Percentiles rank a stretch among this genome's conserved stretches.
These are phyloP conservation scores for Metschnikowia cubensis DNA, from an alignment of 805 yeast genomes.

Conservation along the genomic window DNA sequence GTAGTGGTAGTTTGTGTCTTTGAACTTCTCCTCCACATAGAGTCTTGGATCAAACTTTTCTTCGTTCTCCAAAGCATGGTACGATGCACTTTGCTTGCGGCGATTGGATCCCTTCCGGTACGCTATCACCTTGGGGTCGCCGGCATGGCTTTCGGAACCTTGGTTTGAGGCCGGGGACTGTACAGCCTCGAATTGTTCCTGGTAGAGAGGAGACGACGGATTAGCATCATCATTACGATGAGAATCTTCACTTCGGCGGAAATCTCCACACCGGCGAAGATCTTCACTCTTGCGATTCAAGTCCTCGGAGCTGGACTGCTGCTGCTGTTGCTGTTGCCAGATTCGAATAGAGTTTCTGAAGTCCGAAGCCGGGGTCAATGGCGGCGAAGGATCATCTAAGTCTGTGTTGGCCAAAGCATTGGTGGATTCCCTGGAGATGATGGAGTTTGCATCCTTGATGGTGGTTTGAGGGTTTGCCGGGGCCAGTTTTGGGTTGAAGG, in stretches of 20 bases:
- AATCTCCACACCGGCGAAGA: neutral
- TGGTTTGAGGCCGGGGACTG: neutral
- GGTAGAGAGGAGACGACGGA: neutral
- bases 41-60: constrained; percentile 35
- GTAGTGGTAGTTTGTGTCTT: constrained; percentile 56
- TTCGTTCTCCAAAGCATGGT: constrained; percentile 8
- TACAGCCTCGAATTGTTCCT: neutral
- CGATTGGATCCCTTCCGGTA: constrained; percentile 35
- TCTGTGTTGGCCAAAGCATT: constrained; percentile 11
- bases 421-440: constrained; percentile 21
- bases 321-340: constrained; percentile 19
- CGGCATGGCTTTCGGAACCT: constrained; percentile 3
- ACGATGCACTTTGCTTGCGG: constrained; percentile 26
- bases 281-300: constrained; percentile 2
- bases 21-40: constrained; percentile 56
- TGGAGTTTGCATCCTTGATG: constrained; percentile 45
- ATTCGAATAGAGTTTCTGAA: constrained; percentile 14
- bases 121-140: constrained; percentile 37
- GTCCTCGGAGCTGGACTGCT: constrained; percentile 3
- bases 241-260: neutral
- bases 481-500: constrained; percentile 36
- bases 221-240: neutral
- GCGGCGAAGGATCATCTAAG: constrained; percentile 6
- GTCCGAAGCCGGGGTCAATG: constrained; percentile 13
- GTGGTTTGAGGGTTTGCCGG: constrained; percentile 55